These are phyloP conservation scores for Allomyces javanicus DNA, from an alignment of 192 early-diverging fungal genomes.

Conservation along the genomic window DNA sequence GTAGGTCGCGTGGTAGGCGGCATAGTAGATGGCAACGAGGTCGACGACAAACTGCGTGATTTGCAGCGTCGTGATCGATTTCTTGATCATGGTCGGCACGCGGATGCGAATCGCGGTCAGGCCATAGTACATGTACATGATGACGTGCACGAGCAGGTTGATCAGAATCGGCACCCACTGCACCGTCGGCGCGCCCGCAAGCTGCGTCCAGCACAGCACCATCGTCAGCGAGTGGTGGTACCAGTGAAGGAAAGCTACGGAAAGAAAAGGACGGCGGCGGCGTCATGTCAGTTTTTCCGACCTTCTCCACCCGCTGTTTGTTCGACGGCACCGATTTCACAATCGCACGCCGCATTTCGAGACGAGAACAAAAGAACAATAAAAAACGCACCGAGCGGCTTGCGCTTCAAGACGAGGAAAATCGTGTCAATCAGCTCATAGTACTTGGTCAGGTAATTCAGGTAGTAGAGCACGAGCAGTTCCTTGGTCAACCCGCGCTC, in stretches of 20 bases:
- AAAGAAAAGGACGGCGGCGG: neutral
- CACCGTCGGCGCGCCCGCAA: constrained; percentile 49
- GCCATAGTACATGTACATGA: constrained; percentile 86
- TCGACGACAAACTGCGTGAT: constrained; percentile 82
- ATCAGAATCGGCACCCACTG: constrained; percentile 61
- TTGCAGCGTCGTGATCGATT: constrained; percentile 75
- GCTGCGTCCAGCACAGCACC: constrained; percentile 66
- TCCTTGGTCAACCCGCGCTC: constrained; percentile 50
- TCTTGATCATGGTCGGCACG: constrained; percentile 45
- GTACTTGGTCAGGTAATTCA: constrained; percentile 86
- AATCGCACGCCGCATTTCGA: no score
- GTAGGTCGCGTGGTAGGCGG: constrained; percentile 60
- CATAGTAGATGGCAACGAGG: constrained; percentile 64
- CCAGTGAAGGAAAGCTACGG: constrained; percentile 65
- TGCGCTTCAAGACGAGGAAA: constrained; percentile 68
- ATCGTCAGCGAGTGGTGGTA: constrained; percentile 85
- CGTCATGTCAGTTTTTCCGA: constrained; percentile 5
- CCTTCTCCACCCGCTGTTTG: neutral
- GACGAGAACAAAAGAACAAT: no score
- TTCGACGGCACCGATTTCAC: no score
- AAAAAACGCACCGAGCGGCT: constrained; percentile 28
- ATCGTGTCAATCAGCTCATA: constrained; percentile 74
- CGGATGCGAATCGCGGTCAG: constrained; percentile 38
- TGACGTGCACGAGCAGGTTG: constrained; percentile 72
- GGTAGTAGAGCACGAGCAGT: constrained; percentile 66